phyloP scores from a whole-genome alignment of 371 early-diverging fungal species.

The Sporodiniella umbellata region DNA sequence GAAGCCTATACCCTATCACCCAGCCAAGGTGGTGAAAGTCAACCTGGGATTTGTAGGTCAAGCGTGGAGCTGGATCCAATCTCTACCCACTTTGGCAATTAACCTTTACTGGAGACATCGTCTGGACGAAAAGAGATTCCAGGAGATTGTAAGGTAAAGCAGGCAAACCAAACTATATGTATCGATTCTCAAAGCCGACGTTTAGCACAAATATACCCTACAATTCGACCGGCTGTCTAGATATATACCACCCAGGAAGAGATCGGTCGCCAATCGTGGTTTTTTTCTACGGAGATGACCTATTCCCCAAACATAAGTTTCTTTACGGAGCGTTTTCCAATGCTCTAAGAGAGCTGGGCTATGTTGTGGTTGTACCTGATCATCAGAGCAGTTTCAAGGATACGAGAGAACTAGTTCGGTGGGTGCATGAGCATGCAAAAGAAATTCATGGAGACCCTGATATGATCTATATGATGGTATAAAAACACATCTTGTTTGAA shows the following conservation, averaged over 20 bases:
- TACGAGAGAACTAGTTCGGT: slow-evolving; percentile 56
- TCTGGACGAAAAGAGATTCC: too few relatives aligned
- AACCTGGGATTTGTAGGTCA: slow-evolving; percentile 26
- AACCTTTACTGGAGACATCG: background rate
- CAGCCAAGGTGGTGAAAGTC: slow-evolving; percentile 37
- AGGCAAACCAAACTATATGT: too few relatives aligned
- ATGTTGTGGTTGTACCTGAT: slow-evolving; percentile 72
- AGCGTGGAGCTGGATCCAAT: slow-evolving; percentile 24
- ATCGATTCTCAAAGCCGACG: too few relatives aligned
- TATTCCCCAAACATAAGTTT: slow-evolving; percentile 60
- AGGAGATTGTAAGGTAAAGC: background rate
- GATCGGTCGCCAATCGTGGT: slow-evolving; percentile 57
- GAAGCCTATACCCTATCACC: slow-evolving; percentile 44
- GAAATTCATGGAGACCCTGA: slow-evolving; percentile 49
- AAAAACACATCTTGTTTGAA: background rate
- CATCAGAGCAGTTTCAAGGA: slow-evolving; percentile 74
- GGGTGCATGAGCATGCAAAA: slow-evolving; percentile 53
- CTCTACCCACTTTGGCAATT: slow-evolving; percentile 30
- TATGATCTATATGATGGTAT: slow-evolving; percentile 59
- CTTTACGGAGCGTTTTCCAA: slow-evolving; percentile 64
- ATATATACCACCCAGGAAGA: slow-evolving; percentile 36
- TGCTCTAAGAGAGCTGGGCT: slow-evolving; percentile 61
- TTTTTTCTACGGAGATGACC: slow-evolving; percentile 74
- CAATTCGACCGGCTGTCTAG: slow-evolving; percentile 19
- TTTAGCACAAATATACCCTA: slow-evolving; percentile 36